Evolutionary conservation across 768 basidiomycete species (phyloP).

Genomic region (Termitomyces sp.): DNA sequence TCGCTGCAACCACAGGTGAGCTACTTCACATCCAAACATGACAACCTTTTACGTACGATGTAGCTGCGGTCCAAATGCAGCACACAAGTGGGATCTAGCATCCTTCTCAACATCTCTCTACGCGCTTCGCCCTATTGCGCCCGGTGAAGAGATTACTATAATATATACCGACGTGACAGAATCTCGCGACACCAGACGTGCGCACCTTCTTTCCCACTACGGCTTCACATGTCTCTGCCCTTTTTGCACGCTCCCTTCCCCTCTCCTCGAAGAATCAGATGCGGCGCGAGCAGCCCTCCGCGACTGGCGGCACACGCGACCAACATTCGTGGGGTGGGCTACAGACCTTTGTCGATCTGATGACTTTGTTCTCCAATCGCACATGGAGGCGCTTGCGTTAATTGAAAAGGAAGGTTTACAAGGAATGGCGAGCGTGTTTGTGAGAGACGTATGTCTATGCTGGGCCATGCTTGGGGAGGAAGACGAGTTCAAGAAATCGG

Average conservation of each 20-base stretch:
- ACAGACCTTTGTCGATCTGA: slow-evolving; percentile 37
- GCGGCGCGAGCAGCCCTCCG: slow-evolving; percentile 8
- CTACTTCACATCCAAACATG: background rate
- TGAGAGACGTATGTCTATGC: slow-evolving; percentile 40
- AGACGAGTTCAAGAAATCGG: slow-evolving; percentile 32
- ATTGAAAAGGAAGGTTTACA: slow-evolving; percentile 40
- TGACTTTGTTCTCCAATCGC: slow-evolving; percentile 34
- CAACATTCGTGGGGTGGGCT: slow-evolving; percentile 36
- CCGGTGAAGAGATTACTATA: slow-evolving; percentile 42
- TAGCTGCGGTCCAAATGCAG: slow-evolving; percentile 44
- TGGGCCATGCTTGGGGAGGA: slow-evolving; percentile 39
- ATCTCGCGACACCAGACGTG: slow-evolving; percentile 28
- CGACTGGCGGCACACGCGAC: slow-evolving; percentile 14
- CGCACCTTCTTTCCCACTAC: slow-evolving; percentile 33
- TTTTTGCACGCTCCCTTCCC: slow-evolving; percentile 27
- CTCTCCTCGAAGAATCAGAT: slow-evolving; percentile 7
- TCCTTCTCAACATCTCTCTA: slow-evolving; percentile 37
- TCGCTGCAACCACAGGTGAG: slow-evolving; percentile 42
- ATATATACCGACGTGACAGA: slow-evolving; percentile 40
- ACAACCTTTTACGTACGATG: background rate
- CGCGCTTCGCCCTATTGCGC: slow-evolving; percentile 33
- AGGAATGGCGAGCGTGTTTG: slow-evolving; percentile 34
- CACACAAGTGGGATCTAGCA: slow-evolving; percentile 37
- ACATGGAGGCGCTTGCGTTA: slow-evolving; percentile 33
- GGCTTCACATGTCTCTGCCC: slow-evolving; percentile 38